phyloP scores from a whole-genome alignment of 1,139 yeast species.

The Candida gigantensis region DNA sequence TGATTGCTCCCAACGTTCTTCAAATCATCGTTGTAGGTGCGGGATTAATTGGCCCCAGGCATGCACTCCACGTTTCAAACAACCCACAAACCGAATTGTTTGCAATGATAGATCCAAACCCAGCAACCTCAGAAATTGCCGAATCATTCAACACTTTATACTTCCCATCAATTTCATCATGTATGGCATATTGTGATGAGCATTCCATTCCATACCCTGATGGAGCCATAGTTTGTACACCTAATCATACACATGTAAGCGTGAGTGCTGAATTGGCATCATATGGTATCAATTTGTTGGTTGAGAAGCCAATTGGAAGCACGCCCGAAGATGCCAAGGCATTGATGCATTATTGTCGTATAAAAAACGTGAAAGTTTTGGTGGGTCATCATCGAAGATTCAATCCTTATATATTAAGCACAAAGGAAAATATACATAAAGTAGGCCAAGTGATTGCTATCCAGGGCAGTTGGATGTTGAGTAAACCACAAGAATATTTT shows the following conservation, averaged over 20 bases:
- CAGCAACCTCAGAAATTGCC: slow-evolving; percentile 26
- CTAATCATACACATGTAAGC: slow-evolving; percentile 42
- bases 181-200: slow-evolving; percentile 29
- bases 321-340: slow-evolving; percentile 36
- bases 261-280: slow-evolving; percentile 36
- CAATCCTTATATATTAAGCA: slow-evolving; percentile 41
- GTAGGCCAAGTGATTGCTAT: slow-evolving; percentile 38
- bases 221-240: slow-evolving; percentile 47
- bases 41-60: slow-evolving; percentile 46
- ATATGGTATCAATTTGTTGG: slow-evolving; percentile 37
- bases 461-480: slow-evolving; percentile 45
- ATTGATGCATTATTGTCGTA: slow-evolving; percentile 27
- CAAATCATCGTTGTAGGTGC: slow-evolving; percentile 35
- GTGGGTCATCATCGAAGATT: slow-evolving; percentile 49
- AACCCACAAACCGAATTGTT: slow-evolving; percentile 30
- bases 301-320: slow-evolving; percentile 47
- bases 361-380: slow-evolving; percentile 30
- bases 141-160: slow-evolving; percentile 24
- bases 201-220: slow-evolving; percentile 31
- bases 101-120: slow-evolving; percentile 39
- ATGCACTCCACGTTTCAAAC: slow-evolving; percentile 33
- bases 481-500: slow-evolving; percentile 39
- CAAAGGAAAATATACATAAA: slow-evolving; percentile 30
- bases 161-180: slow-evolving; percentile 27
- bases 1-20: slow-evolving; percentile 4